phyloP scores from a whole-genome alignment of 495 filamentous ascomycete species.

The Thermothielavioides terrestris region DNA sequence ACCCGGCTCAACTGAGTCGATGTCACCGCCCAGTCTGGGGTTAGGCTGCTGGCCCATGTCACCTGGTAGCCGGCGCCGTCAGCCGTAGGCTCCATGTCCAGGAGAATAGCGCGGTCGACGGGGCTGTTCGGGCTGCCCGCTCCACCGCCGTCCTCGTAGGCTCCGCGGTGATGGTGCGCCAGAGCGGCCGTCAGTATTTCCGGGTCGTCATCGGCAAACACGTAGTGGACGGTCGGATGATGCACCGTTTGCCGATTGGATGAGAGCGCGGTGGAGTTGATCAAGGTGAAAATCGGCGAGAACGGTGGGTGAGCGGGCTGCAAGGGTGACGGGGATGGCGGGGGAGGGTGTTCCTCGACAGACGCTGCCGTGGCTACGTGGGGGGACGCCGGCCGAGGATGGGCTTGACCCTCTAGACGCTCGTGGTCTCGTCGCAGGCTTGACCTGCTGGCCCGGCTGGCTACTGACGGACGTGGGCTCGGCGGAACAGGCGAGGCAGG shows the following conservation, averaged over 20 bases:
- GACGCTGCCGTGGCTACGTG: background rate
- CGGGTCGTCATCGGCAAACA: constrained; percentile 72
- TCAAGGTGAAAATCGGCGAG: constrained; percentile 56
- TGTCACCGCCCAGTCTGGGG: constrained; percentile 40
- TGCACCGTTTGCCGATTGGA: constrained; percentile 38
- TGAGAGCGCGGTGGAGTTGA: constrained; percentile 39
- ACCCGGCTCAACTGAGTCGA: constrained; percentile 35
- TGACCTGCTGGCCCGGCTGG: constrained; percentile 20
- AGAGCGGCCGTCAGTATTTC: constrained; percentile 52
- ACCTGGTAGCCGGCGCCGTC: constrained; percentile 39
- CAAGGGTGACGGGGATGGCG: background rate
- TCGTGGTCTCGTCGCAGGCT: constrained; percentile 25
- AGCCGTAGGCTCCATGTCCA: constrained; percentile 45
- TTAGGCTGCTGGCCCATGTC: constrained; percentile 38
- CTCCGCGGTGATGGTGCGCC: constrained; percentile 28
- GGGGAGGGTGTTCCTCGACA: constrained; percentile 1
- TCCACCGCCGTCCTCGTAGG: constrained; percentile 1
- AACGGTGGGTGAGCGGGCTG: constrained; percentile 32
- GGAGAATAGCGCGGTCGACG: constrained; percentile 46
- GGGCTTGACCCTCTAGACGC: constrained; percentile 8
- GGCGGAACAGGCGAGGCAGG: constrained; percentile 16
- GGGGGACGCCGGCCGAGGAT: constrained; percentile 14
- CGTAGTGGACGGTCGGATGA: constrained; percentile 80
- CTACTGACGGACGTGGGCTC: constrained; percentile 24
- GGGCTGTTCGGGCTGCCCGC: constrained; percentile 5